Base-by-base conservation (phyloP, 2,329 filamentous ascomycete species). In the Bipolaris sorokiniana region DNA sequence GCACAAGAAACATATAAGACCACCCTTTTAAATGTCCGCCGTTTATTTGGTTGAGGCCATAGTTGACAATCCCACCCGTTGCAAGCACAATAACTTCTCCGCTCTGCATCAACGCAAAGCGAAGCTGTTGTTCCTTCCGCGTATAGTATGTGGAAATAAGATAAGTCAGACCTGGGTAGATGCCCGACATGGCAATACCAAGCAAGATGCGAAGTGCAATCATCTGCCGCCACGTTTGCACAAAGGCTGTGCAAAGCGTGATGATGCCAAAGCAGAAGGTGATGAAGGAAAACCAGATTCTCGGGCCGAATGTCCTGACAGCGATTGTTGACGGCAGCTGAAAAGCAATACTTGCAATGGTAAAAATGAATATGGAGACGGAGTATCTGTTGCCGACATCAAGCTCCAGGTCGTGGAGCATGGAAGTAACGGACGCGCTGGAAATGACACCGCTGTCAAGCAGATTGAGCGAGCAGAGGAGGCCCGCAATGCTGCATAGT, bases 331-430 rank as follows among this genome's bases (percentile, higher is more conserved):
- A 86, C 0, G 88, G 88, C 7, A 90, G 77, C 70, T 90, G 88
- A 67, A 89, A 90, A 9, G 82, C 82, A 38, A 91, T 87, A 65
- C 83, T 86, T 5, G 87, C 81, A 53, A 90, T 82, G 9, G 88
- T 90, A 74, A 90, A 90, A 70, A 90, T 89, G 77, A 90, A 88
- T 55, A 91, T 90, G 20, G 86, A 83, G 4, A 90, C 83, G 1
- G 86, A 88, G 64, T 88, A 91, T 37, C 88, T 81, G 61, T 88
- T 85, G 20, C 88, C 88, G 40, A 78, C 69, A 9, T 85, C 81
- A 11, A 91, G 78, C 15, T 83, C 81, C 40, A 91, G 79, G 67
- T 91, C 88, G 10, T 77, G 68, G 45, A 87, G 80, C 85, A 90
- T 89, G 23, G 82, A 86, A 0, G 88, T 90, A 9, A 90, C 88